These are phyloP conservation scores for Cardiospermum halicacabum DNA, from an alignment of 345 rosid species.

Conservation along the genomic window DNA sequence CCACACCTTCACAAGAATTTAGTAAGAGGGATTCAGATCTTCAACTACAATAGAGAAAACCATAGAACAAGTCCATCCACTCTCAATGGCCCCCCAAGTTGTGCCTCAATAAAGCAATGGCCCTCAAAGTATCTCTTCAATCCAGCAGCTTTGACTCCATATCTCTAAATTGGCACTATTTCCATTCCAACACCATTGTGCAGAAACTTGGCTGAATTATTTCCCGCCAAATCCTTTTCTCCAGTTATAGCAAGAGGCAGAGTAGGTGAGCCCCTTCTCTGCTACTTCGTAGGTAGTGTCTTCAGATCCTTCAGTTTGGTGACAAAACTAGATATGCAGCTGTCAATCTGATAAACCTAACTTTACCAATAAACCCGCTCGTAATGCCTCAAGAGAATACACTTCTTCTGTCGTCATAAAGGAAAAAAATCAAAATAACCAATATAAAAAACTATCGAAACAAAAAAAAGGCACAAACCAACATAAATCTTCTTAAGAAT, in stretches of 20 bases:
- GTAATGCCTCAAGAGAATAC: slow-evolving; percentile 66
- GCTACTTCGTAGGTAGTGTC: slow-evolving; percentile 44
- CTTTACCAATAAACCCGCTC: slow-evolving; percentile 68
- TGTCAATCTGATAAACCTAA: slow-evolving; percentile 84
- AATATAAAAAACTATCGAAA: not conserved
- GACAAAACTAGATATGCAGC: slow-evolving; percentile 98
- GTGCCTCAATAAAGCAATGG: slow-evolving; percentile 79
- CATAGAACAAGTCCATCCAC: slow-evolving; percentile 82
- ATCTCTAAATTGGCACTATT: slow-evolving; percentile 32
- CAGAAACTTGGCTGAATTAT: not conserved
- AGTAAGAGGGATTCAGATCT: slow-evolving; percentile 84
- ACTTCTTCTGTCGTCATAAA: slow-evolving; percentile 42
- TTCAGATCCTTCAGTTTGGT: slow-evolving; percentile 87
- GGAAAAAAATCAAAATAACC: not conserved
- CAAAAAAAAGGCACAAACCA: slow-evolving; percentile 32
- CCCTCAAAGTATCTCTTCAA: slow-evolving; percentile 60
- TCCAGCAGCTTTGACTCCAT: slow-evolving; percentile 37
- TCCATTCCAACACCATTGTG: slow-evolving; percentile 31
- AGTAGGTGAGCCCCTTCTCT: slow-evolving; percentile 38
- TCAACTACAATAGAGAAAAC: slow-evolving; percentile 91
- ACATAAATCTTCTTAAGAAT: slow-evolving; percentile 73
- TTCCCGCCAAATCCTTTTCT: slow-evolving; percentile 27
- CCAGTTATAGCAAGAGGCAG: slow-evolving; percentile 4
- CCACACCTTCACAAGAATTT: slow-evolving; percentile 84
- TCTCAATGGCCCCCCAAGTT: slow-evolving; percentile 94